Base-by-base conservation (phyloP, 805 yeast species). In the Ogataea nitratoaversa region DNA sequence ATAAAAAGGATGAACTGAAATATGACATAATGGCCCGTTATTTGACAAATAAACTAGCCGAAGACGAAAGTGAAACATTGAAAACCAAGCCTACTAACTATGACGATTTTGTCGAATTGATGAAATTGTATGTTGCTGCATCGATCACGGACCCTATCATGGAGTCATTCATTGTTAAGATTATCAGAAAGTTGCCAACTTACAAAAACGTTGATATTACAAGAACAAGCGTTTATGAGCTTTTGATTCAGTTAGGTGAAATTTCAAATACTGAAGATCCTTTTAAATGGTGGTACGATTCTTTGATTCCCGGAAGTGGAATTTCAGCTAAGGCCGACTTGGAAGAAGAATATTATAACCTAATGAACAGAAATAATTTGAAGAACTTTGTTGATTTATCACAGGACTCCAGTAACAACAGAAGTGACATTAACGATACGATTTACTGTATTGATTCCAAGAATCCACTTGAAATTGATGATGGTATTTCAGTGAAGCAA, bases 381-480 rank as follows among this genome's bases (percentile, higher is more conserved):
- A n/a, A 29, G 4, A 27, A 39, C 11, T 50, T 37, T 24, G 32
- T 57, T 23, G 48, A 56, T 30, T 11, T 51, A 9, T 14, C 41
- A 9, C 11, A 41, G n/a, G 61, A 58, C 32, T 6, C 31, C 3
- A n/a, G 19, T 2, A 12, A 24, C 1, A 43, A 57, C 2, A 63
- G 83, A 49, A 48, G 48, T n/a, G 68, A 69, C 20, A 74, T 70
- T 47, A 32, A 37, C 0, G 62, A 70, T 33, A 53, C 72, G 11
- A 79, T 89, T 2, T 91, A 79, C 57, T 89, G 97, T 62, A 87
- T 91, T 43, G 99, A 93, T 62, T 71, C 82, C 3, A 76, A 68
- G 3, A 71, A 71, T 31, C 95, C 98, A 0, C 82, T 83, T 49
- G 98, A 93, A 60, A 84, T 93, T 43, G 99, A 91, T 60, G 99